phyloP scores from a whole-genome alignment of 1,139 yeast genomes.

The Magnusiomyces sp. region DNA sequence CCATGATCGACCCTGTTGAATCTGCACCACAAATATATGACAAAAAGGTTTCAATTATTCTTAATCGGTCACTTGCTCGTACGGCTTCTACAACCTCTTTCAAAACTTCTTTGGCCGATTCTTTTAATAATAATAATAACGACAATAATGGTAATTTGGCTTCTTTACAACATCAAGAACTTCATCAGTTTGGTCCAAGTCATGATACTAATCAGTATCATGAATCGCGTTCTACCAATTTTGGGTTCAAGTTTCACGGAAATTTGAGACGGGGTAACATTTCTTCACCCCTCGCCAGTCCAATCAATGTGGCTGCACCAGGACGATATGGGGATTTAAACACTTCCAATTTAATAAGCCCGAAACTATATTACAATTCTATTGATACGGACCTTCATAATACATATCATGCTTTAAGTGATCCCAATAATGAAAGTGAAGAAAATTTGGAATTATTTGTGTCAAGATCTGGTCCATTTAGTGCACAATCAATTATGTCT shows the following conservation, averaged over 20 bases:
- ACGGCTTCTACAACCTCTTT: conserved; percentile 71
- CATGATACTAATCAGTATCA: not conserved
- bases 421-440: conserved; percentile 5
- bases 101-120: conserved; percentile 53
- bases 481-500: not conserved
- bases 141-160: not conserved
- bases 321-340: not conserved
- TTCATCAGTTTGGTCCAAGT: not conserved
- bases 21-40: conserved; percentile 75
- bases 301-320: not conserved
- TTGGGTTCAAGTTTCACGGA: conserved; percentile 3
- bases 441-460: conserved; percentile 3
- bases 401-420: conserved; percentile 1
- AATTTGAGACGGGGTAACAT: conserved; percentile 3
- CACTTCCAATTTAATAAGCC: not conserved
- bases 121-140: conserved; percentile 23
- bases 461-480: conserved; percentile 3
- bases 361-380: not conserved
- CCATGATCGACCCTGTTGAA: conserved; percentile 41
- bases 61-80: conserved; percentile 66
- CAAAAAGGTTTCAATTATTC: conserved; percentile 65
- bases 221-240: conserved; percentile 4
- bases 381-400: not conserved
- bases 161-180: not conserved
- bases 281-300: not conserved